Evolutionary conservation across 202 grass and related monocot species (phyloP).

Genomic region (Brachypodium distachyon): DNA sequence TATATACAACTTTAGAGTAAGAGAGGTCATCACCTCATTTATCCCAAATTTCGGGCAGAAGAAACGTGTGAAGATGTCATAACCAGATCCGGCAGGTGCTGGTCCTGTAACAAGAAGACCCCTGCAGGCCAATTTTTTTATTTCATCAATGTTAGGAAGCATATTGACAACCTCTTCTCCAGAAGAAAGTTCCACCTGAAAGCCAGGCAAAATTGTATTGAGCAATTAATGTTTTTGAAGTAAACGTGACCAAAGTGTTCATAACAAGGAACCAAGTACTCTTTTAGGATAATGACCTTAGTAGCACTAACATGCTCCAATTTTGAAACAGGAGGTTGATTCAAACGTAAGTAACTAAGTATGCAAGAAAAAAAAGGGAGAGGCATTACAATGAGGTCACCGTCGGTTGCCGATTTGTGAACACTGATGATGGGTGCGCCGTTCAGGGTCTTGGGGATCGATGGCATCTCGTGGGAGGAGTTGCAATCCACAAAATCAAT

Average conservation of each 20-base stretch:
- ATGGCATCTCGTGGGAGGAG: conserved; percentile 10
- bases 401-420: conserved; percentile 24
- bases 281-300: background rate
- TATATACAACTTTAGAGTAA: background rate
- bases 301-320: background rate
- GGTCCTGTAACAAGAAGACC: conserved; percentile 63
- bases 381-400: conserved; percentile 50
- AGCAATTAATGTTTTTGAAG: background rate
- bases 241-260: background rate
- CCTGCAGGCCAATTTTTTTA: conserved; percentile 35
- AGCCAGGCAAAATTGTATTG: background rate
- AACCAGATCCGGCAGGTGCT: conserved; percentile 53
- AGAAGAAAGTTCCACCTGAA: conserved; percentile 80
- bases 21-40: conserved; percentile 52
- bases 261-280: background rate
- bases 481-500: conserved; percentile 30
- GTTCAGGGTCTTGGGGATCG: conserved; percentile 55
- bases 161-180: conserved; percentile 63
- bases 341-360: background rate
- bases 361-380: background rate
- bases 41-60: conserved; percentile 73
- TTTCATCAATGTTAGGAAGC: conserved; percentile 52
- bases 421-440: conserved; percentile 40
- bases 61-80: conserved; percentile 60
- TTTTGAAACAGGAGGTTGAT: background rate